Evolutionary conservation across 306 rosid genomes (phyloP).

Genomic region (Cucurbita maxima): DNA sequence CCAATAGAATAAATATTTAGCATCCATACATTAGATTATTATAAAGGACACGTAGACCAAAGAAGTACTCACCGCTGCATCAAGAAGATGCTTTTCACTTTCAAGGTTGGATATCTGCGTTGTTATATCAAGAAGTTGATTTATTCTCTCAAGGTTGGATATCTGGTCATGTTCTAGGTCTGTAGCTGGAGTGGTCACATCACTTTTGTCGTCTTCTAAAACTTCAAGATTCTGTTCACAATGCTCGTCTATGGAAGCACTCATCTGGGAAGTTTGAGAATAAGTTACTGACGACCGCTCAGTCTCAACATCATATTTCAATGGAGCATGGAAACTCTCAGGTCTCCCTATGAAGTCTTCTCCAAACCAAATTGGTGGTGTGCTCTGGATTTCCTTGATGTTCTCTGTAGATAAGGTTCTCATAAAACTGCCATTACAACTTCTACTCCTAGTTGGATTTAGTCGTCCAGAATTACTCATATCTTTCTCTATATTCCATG

Average conservation of each 20-base stretch:
- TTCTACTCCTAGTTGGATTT: slow-evolving; percentile 50
- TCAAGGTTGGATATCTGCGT: slow-evolving; percentile 11
- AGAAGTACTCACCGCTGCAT: slow-evolving; percentile 31
- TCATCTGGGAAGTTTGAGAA: slow-evolving; percentile 23
- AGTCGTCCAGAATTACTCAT: slow-evolving; percentile 18
- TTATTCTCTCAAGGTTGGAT: slow-evolving; percentile 6
- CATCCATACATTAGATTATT: neutral
- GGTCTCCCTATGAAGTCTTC: slow-evolving; percentile 52
- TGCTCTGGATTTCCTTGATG: slow-evolving; percentile 33
- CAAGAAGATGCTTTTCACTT: slow-evolving; percentile 17
- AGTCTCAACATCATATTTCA: slow-evolving; percentile 21
- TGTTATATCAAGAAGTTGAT: slow-evolving; percentile 16
- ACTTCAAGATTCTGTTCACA: slow-evolving; percentile 19
- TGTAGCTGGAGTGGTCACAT: slow-evolving; percentile 14
- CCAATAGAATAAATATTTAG: neutral
- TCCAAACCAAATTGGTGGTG: slow-evolving; percentile 48
- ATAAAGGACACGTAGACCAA: neutral
- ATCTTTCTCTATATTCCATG: slow-evolving; percentile 21
- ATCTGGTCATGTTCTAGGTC: slow-evolving; percentile 18
- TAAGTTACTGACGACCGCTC: slow-evolving; percentile 21
- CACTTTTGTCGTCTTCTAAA: slow-evolving; percentile 18
- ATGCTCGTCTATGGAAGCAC: slow-evolving; percentile 14
- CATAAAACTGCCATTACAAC: slow-evolving; percentile 59
- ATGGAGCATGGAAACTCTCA: slow-evolving; percentile 23
- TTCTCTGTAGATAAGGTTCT: slow-evolving; percentile 24